Base-by-base conservation (phyloP, 352 stramenopile species). In the Globisporangium heterothallicum region DNA sequence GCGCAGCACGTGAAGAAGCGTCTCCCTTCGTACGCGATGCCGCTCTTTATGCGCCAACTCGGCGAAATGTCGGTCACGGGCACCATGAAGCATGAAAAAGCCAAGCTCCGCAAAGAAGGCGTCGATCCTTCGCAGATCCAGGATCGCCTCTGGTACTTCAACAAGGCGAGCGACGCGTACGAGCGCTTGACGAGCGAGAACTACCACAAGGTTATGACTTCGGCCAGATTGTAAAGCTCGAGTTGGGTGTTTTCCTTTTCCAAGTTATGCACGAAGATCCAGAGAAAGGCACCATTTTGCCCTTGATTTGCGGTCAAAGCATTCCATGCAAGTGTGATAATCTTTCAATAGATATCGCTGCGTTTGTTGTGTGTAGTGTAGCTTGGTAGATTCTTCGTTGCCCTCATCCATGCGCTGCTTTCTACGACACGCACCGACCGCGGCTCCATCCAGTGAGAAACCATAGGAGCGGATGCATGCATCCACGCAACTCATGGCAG, bases 21-120 rank as follows among this genome's bases (percentile, higher is more conserved):
- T 7, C 41, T 88, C 36, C 72, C 71, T 16, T 74, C 67, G 30
- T 97, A 90, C 56, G 82, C 86, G 8, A 65, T 91, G 58, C 89
- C 89, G 26, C 54, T 95, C 3, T 97, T 97, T 48, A 46, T 97
- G 24, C 71, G 88, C 19, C 71, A 95, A 29, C 55, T 92, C 27
- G 53, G 66, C 0, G 60, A 75, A 21, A 88, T 93, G 61, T 74
- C 77, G 27, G 76, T 95, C 46, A 97, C 89, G 0, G 82, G 83
- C 1, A 97, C 89, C 26, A 92, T 97, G 74, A 97, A 97, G 66
- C 86, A 96, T 29, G 77, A 96, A 55, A 97, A 96, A 66, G 83
- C 84, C 5, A 89, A 92, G 58, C 70, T 97, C 6, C 72, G 83
- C 14, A 88, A 80, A 36, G 63, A 95, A 29, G 86, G 84, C 27